Conservation (phyloP, 768 basidiomycete species). For the Rhizopogon sp. region DNA sequence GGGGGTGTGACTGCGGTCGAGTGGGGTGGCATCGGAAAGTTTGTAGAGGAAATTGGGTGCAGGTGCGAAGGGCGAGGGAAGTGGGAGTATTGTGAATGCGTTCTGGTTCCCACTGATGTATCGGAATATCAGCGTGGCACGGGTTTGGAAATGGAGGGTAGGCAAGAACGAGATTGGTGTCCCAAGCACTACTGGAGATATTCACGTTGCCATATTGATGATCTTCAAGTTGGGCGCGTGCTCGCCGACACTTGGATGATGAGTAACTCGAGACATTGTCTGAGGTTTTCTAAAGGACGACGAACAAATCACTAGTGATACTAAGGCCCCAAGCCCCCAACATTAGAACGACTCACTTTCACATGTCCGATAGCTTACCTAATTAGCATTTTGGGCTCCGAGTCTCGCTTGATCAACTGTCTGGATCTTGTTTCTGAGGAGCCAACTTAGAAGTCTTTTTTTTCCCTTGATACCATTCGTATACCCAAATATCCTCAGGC, state of each 20-base stretch:
- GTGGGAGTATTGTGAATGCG: slow-evolving; percentile 86
- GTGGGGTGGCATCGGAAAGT: slow-evolving; percentile 87
- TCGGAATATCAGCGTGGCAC: slow-evolving; percentile 11
- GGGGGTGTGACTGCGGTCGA: slow-evolving; percentile 84
- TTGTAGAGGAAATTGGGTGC: slow-evolving; percentile 60
- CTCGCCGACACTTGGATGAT: slow-evolving; percentile 84
- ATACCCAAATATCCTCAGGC: too few species aligned
- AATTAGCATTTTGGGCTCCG: too few species aligned
- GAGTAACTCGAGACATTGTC: slow-evolving; percentile 80
- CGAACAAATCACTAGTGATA: too few species aligned
- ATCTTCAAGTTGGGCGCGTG: slow-evolving; percentile 5
- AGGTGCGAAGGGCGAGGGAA: slow-evolving; percentile 65
- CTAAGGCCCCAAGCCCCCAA: too few species aligned
- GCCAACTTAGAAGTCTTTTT: too few species aligned
- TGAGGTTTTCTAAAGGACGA: not conserved
- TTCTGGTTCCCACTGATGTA: slow-evolving; percentile 96
- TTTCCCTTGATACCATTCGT: too few species aligned
- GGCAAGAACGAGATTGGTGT: slow-evolving; percentile 87
- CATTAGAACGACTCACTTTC: too few species aligned
- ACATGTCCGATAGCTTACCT: too few species aligned
- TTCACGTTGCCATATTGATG: slow-evolving; percentile 71
- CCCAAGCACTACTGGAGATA: slow-evolving; percentile 88
- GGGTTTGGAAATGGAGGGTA: slow-evolving; percentile 22
- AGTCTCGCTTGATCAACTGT: too few species aligned
- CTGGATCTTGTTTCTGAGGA: too few species aligned